Evolutionary conservation across 2,329 filamentous ascomycete genomes (phyloP), one percentile per base, ranked within the genome.

Genomic region (Aspergillus sp.): DNA sequence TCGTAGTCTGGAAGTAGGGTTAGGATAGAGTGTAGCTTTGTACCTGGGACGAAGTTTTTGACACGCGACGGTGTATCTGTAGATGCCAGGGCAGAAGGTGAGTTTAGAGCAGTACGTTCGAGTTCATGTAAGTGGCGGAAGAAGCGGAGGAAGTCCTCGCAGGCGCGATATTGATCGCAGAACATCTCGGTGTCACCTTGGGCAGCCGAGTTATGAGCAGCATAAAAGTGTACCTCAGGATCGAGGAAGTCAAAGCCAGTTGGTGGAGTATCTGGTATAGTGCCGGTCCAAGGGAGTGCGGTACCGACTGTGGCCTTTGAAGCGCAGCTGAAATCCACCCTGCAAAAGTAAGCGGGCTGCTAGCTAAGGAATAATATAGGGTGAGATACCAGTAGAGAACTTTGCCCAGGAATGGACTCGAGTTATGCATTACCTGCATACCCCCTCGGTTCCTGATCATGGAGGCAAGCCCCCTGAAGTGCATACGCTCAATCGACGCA

Each of bases 251-350:
- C 61, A 23, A 71, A 61, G 17, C 48, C 61, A 23, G 64, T 47
- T 19, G 67, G 66, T 21, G 57, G 59, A 7, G 21, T 49, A 45
- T 70, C 70, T 11, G 68, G 67, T 11, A 65, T 40, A 23, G 57
- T 44, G 3, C 67, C 68, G 19, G 68, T 71, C 70, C 70, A 72
- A 11, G 70, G 69, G 27, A 72, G 61, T 40, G 64, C 64, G 23
- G 67, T 64, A 39, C 63, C 60, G 44, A 69, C 63, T 37, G 70
- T 68, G 17, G 70, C 68, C 35, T 69, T 69, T 31, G 68, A 61
- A 27, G 67, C 70, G 49, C 70, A 70, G 49, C 65, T 69, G 44
- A 70, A 68, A 57, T 72, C 70, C 27, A 72, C 70, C 70, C 70
- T 72, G 6, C 9, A 3, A 21, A 6, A 14, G 54, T 65, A 17